Evolutionary conservation across 176 grass and related monocot genomes (phyloP).

Genomic region (Oryza meridionalis): DNA sequence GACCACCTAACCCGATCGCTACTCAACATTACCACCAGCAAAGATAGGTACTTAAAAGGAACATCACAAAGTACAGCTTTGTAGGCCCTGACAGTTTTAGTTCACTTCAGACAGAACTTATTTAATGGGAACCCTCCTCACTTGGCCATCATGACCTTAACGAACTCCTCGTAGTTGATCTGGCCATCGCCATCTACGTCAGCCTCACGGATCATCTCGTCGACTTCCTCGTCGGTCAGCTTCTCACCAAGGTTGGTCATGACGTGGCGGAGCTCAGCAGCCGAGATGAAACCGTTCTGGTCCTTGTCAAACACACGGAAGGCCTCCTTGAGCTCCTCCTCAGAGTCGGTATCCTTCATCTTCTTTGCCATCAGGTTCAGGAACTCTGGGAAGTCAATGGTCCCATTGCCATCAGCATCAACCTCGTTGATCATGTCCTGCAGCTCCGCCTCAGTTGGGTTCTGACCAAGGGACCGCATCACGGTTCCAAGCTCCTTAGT

Average conservation of each 20-base stretch:
- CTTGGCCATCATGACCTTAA: constrained; percentile 88
- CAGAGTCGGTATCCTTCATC: constrained; percentile 77
- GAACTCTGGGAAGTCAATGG: constrained; percentile 77
- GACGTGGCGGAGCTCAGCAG: constrained; percentile 77
- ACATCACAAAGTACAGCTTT: constrained; percentile 51
- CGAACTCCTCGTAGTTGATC: constrained; percentile 79
- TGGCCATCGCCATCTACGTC: constrained; percentile 70
- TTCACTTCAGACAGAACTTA: constrained; percentile 38
- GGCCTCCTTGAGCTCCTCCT: constrained; percentile 79
- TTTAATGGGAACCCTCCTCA: constrained; percentile 48
- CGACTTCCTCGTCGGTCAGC: constrained; percentile 67
- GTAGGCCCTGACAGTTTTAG: constrained; percentile 9
- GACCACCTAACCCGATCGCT: constrained; percentile 49
- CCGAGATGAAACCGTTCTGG: constrained; percentile 80
- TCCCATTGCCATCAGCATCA: constrained; percentile 74
- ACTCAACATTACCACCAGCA: constrained; percentile 26
- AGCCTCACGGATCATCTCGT: constrained; percentile 75
- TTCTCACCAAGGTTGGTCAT: constrained; percentile 85
- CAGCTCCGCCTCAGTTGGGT: constrained; percentile 74
- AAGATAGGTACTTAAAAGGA: constrained; percentile 17
- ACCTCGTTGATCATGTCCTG: constrained; percentile 86
- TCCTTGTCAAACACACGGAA: constrained; percentile 80
- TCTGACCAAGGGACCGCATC: constrained; percentile 76
- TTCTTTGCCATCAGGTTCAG: constrained; percentile 77
- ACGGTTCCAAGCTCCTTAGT: constrained; percentile 80